A percentile compares a stretch with the other conserved stretches of the same genome.
phyloP scores from a whole-genome alignment of 2,329 filamentous ascomycete species.

The Corniculantispora saksenae region DNA sequence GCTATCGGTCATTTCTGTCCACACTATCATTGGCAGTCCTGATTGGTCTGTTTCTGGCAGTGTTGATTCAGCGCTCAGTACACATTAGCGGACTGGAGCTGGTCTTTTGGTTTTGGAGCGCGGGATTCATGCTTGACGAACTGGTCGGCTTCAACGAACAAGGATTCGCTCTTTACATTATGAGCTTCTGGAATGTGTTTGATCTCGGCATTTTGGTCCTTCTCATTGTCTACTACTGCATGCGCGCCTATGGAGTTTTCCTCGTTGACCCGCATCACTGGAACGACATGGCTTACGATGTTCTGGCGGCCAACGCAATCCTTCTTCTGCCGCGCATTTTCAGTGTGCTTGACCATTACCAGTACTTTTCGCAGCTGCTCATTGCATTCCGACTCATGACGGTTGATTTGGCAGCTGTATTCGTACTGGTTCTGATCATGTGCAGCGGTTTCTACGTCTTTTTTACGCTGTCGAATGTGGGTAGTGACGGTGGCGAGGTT shows the following conservation, averaged over 20 bases:
- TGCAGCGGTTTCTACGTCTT: constrained; percentile 97
- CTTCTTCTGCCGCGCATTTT: constrained; percentile 88
- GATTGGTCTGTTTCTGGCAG: constrained; percentile 81
- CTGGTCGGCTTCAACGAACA: constrained; percentile 96
- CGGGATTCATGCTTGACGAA: constrained; percentile 95
- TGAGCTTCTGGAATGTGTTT: constrained; percentile 97
- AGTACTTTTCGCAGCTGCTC: constrained; percentile 91
- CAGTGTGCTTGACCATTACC: constrained; percentile 90
- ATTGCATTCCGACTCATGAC: constrained; percentile 96
- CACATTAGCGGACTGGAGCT: constrained; percentile 83
- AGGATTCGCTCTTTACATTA: constrained; percentile 92
- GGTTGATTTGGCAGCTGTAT: constrained; percentile 81
- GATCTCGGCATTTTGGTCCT: constrained; percentile 86
- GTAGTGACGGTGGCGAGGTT: constrained; percentile 71
- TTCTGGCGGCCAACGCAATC: constrained; percentile 89
- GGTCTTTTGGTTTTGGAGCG: constrained; percentile 97
- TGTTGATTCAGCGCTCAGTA: constrained; percentile 73
- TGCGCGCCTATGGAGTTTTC: constrained; percentile 85
- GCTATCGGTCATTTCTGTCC: constrained; percentile 87
- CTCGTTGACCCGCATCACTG: constrained; percentile 73
- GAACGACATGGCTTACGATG: constrained; percentile 87
- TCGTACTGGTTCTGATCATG: constrained; percentile 79
- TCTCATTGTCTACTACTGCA: constrained; percentile 84
- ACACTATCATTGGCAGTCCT: constrained; percentile 84
- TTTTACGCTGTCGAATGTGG: constrained; percentile 77